Evolutionary conservation across 108 stramenopile genomes (phyloP).

Genomic region (Fistulifera solaris): DNA sequence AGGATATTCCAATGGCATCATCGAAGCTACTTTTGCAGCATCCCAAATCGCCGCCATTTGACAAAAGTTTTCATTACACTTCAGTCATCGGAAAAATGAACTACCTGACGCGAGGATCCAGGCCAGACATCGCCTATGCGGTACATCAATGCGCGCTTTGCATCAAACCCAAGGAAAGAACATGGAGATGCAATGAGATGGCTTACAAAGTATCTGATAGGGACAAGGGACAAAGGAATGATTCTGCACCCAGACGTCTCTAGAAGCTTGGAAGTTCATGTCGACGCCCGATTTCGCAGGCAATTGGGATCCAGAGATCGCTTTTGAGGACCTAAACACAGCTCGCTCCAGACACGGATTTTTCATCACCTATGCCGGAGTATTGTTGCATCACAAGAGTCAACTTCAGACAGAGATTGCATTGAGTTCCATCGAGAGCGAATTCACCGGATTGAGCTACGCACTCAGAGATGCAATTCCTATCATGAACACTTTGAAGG

Average conservation of each 20-base stretch:
- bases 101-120: slow-evolving; percentile 17
- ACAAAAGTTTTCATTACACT: slow-evolving; percentile 18
- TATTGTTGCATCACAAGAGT: slow-evolving; percentile 15
- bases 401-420: slow-evolving; percentile 29
- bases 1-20: slow-evolving; percentile 4
- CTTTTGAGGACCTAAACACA: neutral
- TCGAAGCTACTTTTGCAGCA: neutral
- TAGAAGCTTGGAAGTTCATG: slow-evolving; percentile 29
- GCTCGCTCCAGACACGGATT: slow-evolving; percentile 9
- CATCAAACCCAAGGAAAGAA: slow-evolving; percentile 14
- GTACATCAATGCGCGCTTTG: slow-evolving; percentile 30
- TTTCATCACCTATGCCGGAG: slow-evolving; percentile 10
- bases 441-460: slow-evolving; percentile 21
- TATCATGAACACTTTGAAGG: slow-evolving; percentile 1
- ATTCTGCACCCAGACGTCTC: slow-evolving; percentile 15
- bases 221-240: neutral
- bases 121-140: slow-evolving; percentile 32
- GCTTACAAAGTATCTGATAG: slow-evolving; percentile 19
- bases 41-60: slow-evolving; percentile 6
- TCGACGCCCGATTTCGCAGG: slow-evolving; percentile 44
- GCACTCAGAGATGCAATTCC: slow-evolving; percentile 25
- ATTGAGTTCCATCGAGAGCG: slow-evolving; percentile 17
- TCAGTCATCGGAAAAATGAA: slow-evolving; percentile 37
- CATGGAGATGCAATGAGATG: slow-evolving; percentile 25
- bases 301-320: slow-evolving; percentile 4